Evolutionary conservation across 2,329 filamentous ascomycete genomes (phyloP), one percentile per base, ranked within the genome.

Genomic region (Aspergillus piperis): DNA sequence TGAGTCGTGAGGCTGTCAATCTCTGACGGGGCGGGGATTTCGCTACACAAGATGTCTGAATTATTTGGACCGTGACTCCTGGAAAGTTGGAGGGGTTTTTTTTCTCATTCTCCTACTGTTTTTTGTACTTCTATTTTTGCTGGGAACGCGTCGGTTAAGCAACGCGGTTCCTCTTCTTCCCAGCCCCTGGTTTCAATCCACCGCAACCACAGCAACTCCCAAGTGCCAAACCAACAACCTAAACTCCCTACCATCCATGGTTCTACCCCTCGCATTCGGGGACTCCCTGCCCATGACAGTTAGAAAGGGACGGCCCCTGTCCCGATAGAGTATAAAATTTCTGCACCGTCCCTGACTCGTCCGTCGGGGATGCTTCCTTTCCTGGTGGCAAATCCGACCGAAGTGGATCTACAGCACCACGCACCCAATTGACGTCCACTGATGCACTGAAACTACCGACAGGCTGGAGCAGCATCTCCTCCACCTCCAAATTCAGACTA

Each of bases 291-390:
- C 17, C 21, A 49, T 50, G 47, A 50, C 47, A 50, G 47, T 30
- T 50, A 13, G 11, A 36, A 5, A 36, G 32, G 32, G 47, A 32
- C 47, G n/a, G 47, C 47, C 47, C 47, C 47, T 50, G 47, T 50
- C 47, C 25, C 47, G 17, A 50, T 30, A n/a, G 47, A 32, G 47
- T 32, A 32, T 30, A 50, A 50, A 50, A 50, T 50, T n/a, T 50
- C 47, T 50, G 47, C 47, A 30, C 15, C 25, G 47, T 30, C 25
- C 25, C 47, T 50, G 47, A 50, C 47, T 50, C 47, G 47, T 6
- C 47, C 47, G 15, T 50, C 47, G 47, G 47, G 8, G 25, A 30
- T 17, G 3, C 25, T 50, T 27, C 47, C 25, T 10, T n/a, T 50
- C 30, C 25, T 11, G 47, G 47, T 4, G 15, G 2, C 3, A 32